Base-by-base conservation (phyloP, 805 yeast species). In the Teunomyces aglyptinius region DNA sequence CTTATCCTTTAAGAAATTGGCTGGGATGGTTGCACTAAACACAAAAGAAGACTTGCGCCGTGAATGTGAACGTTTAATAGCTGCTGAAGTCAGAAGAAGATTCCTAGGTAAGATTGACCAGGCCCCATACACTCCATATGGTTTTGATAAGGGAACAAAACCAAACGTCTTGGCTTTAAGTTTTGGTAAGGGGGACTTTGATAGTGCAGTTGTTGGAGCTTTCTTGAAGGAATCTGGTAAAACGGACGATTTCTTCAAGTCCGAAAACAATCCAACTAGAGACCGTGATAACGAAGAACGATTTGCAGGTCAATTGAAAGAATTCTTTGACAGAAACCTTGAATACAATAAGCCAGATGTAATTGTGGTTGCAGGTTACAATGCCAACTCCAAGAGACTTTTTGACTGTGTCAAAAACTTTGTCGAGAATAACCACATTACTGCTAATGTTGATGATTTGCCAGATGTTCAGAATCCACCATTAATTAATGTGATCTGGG, bases 111-210 rank as follows among this genome's bases (percentile, higher is more conserved):
- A 83, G 57, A 75, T 94, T 29, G 94, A 92, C 63, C 98, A 91
- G 70, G 96, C 98, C 2, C 97, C 99, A 27, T 91, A 73, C 65
- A 83, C 86, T 55, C 96, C 98, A 5, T 76, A 79, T 39, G 85
- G 87, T 4, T 85, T 77, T 53, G 87, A 81, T 38, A 76, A 79
- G 48, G 96, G 97, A 38, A 86, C 96, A 4, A 76, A 82, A 44
- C 96, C 99, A 16, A 83, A 86, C 51, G 92, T 89, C 0, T 71
- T 94, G 52, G 82, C 96, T 0, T 58, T 94, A 26, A 80, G 96
- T 0, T 82, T 86, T 55, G 99, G 99, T 56, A 85, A 85, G 65
- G 97, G 96, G 59, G 85, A 82, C 51, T 80, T 74, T 58, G 81
- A 81, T 48, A 96, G 94, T 64, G 96, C 98, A 4, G 86, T 89